Evolutionary conservation across 2,329 filamentous ascomycete species (phyloP).

Genomic region (Cryphonectria radicalis): DNA sequence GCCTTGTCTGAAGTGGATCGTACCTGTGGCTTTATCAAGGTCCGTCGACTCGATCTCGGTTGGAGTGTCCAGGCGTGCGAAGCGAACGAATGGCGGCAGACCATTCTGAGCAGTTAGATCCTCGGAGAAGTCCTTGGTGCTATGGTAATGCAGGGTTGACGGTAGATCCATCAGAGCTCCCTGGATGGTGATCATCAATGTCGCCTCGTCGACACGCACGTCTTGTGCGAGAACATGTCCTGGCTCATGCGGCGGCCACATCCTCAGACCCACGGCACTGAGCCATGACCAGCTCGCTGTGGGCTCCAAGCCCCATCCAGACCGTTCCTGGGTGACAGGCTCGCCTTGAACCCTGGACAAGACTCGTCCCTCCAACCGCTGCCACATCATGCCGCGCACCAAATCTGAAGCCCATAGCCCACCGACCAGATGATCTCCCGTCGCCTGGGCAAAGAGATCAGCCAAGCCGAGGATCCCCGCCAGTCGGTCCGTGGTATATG

Average conservation of each 20-base stretch:
- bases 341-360: neutral
- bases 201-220: neutral
- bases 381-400: neutral
- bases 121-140: no score
- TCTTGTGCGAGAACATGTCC: neutral
- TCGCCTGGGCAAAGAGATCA: neutral
- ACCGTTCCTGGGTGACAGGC: no score
- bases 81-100: neutral
- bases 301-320: neutral
- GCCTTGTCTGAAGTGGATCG: neutral
- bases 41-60: neutral
- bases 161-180: neutral
- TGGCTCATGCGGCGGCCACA: neutral
- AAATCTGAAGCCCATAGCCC: conserved; percentile 7
- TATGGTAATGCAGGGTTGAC: neutral
- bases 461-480: neutral
- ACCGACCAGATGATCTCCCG: neutral
- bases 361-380: neutral
- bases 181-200: neutral
- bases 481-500: neutral
- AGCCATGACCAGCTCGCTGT: conserved; percentile 4
- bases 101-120: neutral
- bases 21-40: neutral
- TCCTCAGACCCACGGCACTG: neutral
- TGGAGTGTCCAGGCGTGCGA: neutral